These are phyloP conservation scores for Melastoma malabathricum DNA, from an alignment of 345 rosid genomes.

Conservation along the genomic window DNA sequence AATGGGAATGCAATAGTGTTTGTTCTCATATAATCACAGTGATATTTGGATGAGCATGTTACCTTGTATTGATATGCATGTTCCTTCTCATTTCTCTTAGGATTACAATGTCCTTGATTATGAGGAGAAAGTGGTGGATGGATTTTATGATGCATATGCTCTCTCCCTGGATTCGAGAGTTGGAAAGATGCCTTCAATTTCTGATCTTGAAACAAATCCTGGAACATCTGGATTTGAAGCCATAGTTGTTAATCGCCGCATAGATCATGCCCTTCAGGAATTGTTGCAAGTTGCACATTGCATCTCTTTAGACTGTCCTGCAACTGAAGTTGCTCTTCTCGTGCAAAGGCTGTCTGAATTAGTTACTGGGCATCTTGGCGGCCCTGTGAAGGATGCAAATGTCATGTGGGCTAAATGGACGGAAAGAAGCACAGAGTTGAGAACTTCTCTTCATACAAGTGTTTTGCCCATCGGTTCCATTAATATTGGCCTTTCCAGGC, in stretches of 20 bases:
- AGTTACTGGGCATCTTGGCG: conserved; percentile 97
- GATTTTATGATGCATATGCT: conserved; percentile 77
- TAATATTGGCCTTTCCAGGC: conserved; percentile 77
- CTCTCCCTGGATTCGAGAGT: conserved; percentile 41
- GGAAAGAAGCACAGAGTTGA: conserved; percentile 71
- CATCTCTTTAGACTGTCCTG: conserved; percentile 57
- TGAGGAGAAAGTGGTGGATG: conserved; percentile 88
- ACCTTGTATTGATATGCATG: background rate
- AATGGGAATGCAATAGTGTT: too few relatives aligned
- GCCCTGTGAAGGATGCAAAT: conserved; percentile 85
- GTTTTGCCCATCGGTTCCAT: conserved; percentile 85
- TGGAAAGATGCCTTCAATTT: conserved; percentile 77
- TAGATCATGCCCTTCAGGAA: conserved; percentile 72
- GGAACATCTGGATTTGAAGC: conserved; percentile 72
- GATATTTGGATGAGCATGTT: background rate
- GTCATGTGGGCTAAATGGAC: conserved; percentile 70
- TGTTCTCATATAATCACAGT: too few relatives aligned
- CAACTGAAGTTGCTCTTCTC: conserved; percentile 42
- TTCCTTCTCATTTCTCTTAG: conserved; percentile 18
- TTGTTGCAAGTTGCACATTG: conserved; percentile 75
- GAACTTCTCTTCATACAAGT: conserved; percentile 62
- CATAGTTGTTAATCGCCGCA: conserved; percentile 52
- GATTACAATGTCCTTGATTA: conserved; percentile 91
- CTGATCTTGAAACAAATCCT: conserved; percentile 64
- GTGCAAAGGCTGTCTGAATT: conserved; percentile 86